Percentiles rank a stretch among this genome's conserved stretches.
These are phyloP conservation scores for Macrophomina tecta DNA, from an alignment of 2,329 filamentous ascomycete genomes.

Conservation along the genomic window DNA sequence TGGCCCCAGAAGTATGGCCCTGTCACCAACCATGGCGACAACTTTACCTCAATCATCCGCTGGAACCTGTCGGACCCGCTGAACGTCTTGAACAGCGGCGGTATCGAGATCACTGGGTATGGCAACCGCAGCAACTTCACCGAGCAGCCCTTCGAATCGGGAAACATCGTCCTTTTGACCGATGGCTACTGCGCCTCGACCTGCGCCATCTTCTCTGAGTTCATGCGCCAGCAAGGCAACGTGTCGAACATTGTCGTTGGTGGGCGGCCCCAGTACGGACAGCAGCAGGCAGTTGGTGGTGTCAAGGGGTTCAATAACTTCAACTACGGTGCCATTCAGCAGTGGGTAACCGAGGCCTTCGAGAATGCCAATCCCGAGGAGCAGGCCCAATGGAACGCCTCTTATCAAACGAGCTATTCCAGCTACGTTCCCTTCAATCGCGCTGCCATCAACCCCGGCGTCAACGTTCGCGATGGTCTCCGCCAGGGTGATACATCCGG, in stretches of 20 bases:
- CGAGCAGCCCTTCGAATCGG: conserved; percentile 58
- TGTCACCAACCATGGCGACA: conserved; percentile 48
- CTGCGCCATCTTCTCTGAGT: conserved; percentile 63
- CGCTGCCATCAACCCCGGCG: conserved; percentile 32
- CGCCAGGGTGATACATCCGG: conserved; percentile 39
- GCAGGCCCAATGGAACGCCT: conserved; percentile 36
- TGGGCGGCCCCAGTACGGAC: conserved; percentile 52
- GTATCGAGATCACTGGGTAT: conserved; percentile 46
- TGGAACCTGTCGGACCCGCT: conserved; percentile 47
- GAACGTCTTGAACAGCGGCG: conserved; percentile 39
- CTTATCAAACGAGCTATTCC: conserved; percentile 39
- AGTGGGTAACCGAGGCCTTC: conserved; percentile 35
- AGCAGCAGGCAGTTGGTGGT: conserved; percentile 62
- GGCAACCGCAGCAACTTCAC: conserved; percentile 54
- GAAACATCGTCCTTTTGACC: conserved; percentile 59
- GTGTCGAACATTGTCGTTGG: conserved; percentile 62
- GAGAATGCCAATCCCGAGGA: conserved; percentile 29
- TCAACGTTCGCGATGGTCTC: conserved; percentile 47
- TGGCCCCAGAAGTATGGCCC: conserved; percentile 52
- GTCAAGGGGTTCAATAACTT: conserved; percentile 57
- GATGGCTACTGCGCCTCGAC: conserved; percentile 66
- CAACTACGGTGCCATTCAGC: conserved; percentile 41
- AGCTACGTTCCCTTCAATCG: conserved; percentile 38
- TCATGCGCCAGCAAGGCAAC: conserved; percentile 59
- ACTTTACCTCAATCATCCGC: conserved; percentile 40